phyloP scores from a whole-genome alignment of 169 alveolate species.

The Ichthyophthirius multifiliis region DNA sequence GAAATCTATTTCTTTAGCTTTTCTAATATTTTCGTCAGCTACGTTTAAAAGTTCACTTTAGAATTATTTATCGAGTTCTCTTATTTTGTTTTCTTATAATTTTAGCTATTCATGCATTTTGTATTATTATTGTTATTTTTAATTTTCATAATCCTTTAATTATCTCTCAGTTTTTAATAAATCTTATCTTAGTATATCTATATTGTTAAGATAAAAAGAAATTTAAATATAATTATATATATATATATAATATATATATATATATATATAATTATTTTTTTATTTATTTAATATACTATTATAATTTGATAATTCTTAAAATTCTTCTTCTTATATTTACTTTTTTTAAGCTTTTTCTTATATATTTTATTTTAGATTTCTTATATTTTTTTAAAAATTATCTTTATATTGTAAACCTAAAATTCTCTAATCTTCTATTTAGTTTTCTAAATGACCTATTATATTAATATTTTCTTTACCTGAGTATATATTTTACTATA shows the following conservation, averaged over 20 bases:
- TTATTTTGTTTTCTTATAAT: not conserved
- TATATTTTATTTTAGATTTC: not conserved
- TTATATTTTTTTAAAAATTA: not conserved
- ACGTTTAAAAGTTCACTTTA: not conserved
- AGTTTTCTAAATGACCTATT: not conserved
- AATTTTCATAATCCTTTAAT: not conserved
- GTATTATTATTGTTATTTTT: not conserved
- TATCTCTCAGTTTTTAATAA: not conserved
- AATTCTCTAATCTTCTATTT: not conserved
- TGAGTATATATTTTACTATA: not conserved
- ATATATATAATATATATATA: too few relatives aligned
- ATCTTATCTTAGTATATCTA: not conserved
- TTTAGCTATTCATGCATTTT: not conserved
- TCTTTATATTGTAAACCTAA: not conserved
- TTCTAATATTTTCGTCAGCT: not conserved
- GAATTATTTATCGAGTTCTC: constrained; percentile 1
- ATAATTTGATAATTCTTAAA: not conserved
- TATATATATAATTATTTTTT: not conserved
- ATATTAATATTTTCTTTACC: not conserved
- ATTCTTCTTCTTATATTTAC: not conserved
- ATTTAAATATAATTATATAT: not conserved
- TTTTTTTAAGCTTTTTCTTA: not conserved
- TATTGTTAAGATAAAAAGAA: not conserved
- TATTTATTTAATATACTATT: not conserved
- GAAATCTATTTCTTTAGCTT: not conserved